Percentiles rank a stretch among this genome's conserved stretches.
Conservation (phyloP, 164 flowering plant species). For the Piper betle region DNA sequence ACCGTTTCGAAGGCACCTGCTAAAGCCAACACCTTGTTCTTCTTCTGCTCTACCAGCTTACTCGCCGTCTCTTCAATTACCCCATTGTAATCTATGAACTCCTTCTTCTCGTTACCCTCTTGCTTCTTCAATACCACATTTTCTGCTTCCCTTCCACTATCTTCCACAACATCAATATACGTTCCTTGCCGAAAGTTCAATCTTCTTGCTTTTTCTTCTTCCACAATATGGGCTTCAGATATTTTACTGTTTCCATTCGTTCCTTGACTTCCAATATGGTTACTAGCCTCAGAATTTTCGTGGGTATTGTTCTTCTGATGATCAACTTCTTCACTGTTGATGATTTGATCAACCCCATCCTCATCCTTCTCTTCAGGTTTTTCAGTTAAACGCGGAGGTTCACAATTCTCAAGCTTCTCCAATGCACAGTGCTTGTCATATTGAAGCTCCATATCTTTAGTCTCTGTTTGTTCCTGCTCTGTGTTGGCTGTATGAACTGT, state of each 20-base stretch:
- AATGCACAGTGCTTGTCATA: neutral
- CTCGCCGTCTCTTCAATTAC: slow-evolving; percentile 58
- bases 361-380: neutral
- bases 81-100: slow-evolving; percentile 28
- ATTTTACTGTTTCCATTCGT: neutral
- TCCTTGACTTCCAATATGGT: neutral
- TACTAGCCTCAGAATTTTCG: neutral
- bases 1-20: slow-evolving; percentile 64
- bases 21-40: slow-evolving; percentile 50
- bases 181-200: slow-evolving; percentile 3
- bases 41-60: slow-evolving; percentile 40
- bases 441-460: slow-evolving; percentile 2
- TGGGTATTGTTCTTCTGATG: neutral
- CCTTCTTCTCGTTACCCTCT: slow-evolving; percentile 23
- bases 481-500: too few relatives aligned
- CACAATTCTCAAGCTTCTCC: slow-evolving; percentile 3
- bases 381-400: neutral
- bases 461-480: slow-evolving; percentile 4
- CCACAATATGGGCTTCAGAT: neutral
- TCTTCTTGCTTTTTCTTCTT: slow-evolving; percentile 1
- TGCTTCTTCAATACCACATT: slow-evolving; percentile 11
- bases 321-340: neutral
- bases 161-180: slow-evolving; percentile 1
- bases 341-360: slow-evolving; percentile 2
- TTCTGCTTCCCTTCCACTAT: slow-evolving; percentile 5